These are phyloP conservation scores for Aleurites moluccanus DNA, from an alignment of 441 rosid species.

Conservation along the genomic window DNA sequence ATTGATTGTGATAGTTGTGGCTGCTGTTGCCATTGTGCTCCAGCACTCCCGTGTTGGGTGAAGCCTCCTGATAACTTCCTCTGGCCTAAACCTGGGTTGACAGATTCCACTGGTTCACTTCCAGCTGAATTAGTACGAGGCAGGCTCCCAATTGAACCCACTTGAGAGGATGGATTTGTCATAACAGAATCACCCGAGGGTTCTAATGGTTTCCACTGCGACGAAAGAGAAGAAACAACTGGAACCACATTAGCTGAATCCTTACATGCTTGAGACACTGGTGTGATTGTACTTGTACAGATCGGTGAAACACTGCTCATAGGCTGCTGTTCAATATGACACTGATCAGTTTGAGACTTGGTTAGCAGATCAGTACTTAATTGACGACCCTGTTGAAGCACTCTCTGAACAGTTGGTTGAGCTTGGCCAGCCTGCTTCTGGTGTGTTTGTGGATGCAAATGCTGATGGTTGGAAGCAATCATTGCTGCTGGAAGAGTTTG, in stretches of 20 bases:
- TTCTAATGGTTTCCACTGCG: conserved; percentile 63
- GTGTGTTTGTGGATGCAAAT: conserved; percentile 50
- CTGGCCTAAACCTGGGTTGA: conserved; percentile 56
- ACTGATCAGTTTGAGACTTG: conserved; percentile 62
- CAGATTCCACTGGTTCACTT: conserved; percentile 51
- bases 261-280: conserved; percentile 46
- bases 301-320: conserved; percentile 41
- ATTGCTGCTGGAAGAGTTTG: conserved; percentile 52
- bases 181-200: conserved; percentile 40
- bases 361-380: conserved; percentile 46
- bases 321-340: conserved; percentile 48
- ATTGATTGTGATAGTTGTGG: conserved; percentile 45
- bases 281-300: conserved; percentile 35
- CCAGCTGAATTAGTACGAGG: conserved; percentile 46
- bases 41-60: conserved; percentile 46
- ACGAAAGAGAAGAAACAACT: conserved; percentile 37
- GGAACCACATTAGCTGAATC: conserved; percentile 46
- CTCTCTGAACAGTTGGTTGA: conserved; percentile 57
- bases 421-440: conserved; percentile 70
- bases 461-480: conserved; percentile 65
- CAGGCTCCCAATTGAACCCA: conserved; percentile 42
- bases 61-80: conserved; percentile 60
- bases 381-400: conserved; percentile 57
- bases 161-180: conserved; percentile 44
- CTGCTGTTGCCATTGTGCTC: conserved; percentile 54